Conservation (phyloP, 805 yeast genomes). For the Starmerella powellii region DNA sequence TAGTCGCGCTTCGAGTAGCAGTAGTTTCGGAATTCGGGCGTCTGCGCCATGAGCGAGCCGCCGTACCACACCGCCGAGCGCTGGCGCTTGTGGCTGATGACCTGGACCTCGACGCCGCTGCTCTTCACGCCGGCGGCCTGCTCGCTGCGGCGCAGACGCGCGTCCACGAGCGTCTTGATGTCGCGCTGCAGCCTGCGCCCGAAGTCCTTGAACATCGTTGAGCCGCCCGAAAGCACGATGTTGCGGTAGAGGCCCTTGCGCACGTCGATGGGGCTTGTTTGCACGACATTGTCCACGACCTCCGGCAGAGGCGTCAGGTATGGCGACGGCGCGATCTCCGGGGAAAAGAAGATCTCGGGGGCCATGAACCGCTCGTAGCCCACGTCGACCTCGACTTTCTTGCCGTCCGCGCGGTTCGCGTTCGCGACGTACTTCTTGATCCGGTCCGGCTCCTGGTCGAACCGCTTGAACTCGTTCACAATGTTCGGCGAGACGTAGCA, state of each 20-base stretch:
- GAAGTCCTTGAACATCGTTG: conserved; percentile 97
- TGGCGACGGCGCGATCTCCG: conserved; percentile 92
- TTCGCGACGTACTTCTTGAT: conserved; percentile 81
- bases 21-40: conserved; percentile 89
- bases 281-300: conserved; percentile 92
- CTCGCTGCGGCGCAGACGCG: conserved; percentile 76
- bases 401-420: conserved; percentile 55
- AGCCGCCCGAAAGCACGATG: conserved; percentile 93
- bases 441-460: conserved; percentile 75
- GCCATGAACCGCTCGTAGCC: conserved; percentile 97
- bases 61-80: conserved; percentile 99
- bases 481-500: conserved; percentile 97
- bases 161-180: conserved; percentile 72
- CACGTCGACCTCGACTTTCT: conserved; percentile 64
- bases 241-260: conserved; percentile 92
- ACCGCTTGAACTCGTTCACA: conserved; percentile 88
- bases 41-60: conserved; percentile 91
- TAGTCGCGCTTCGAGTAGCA: conserved; percentile 96
- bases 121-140: conserved; percentile 50
- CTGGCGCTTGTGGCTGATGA: conserved; percentile 92
- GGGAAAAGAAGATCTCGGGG: conserved; percentile 97
- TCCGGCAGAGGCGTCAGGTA: conserved; percentile 90
- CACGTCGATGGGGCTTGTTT: conserved; percentile 92
- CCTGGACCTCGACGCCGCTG: conserved; percentile 94
- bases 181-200: conserved; percentile 97